Conservation (phyloP, 768 basidiomycete species). For the Stropharia rugosoannulata region DNA sequence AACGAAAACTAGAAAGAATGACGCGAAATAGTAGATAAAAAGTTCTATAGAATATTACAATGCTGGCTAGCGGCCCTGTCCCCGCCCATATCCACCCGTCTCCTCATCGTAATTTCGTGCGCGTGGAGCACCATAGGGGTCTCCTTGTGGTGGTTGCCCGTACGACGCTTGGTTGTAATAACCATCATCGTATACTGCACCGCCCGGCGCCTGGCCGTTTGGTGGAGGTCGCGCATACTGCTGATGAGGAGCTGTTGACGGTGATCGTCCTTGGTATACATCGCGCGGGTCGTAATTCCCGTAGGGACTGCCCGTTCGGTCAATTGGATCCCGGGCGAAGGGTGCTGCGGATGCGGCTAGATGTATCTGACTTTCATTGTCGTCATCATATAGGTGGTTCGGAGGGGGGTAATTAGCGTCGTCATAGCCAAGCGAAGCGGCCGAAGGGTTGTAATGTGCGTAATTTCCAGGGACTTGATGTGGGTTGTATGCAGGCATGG, state of each 20-base stretch:
- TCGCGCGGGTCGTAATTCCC: slow-evolving; percentile 46
- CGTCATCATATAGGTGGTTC: slow-evolving; percentile 61
- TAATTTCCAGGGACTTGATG: slow-evolving; percentile 51
- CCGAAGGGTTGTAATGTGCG: slow-evolving; percentile 59
- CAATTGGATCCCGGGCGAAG: slow-evolving; percentile 45
- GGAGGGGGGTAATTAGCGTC: slow-evolving; percentile 38
- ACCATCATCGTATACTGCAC: slow-evolving; percentile 39
- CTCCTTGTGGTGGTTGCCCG: background rate
- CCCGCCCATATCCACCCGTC: slow-evolving; percentile 24
- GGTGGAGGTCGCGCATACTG: slow-evolving; percentile 12
- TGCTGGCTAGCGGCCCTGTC: slow-evolving; percentile 20
- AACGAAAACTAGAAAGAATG: slow-evolving; percentile 15
- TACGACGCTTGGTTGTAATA: slow-evolving; percentile 11
- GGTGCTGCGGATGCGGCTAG: slow-evolving; percentile 61
- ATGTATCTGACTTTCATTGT: slow-evolving; percentile 63
- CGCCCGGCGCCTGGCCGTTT: slow-evolving; percentile 18
- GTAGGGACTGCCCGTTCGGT: slow-evolving; percentile 30
- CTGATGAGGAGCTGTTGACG: slow-evolving; percentile 25
- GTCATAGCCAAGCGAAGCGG: slow-evolving; percentile 53
- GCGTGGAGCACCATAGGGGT: slow-evolving; percentile 16
- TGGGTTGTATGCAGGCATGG: slow-evolving; percentile 78
- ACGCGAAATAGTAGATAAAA: slow-evolving; percentile 8
- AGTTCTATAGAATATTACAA: slow-evolving; percentile 23
- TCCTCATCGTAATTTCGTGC: slow-evolving; percentile 32
- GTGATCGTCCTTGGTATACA: slow-evolving; percentile 52